A percentile compares a stretch with the other conserved stretches of the same genome.
These are phyloP conservation scores for Circinella umbellata DNA, from an alignment of 371 early-diverging fungal genomes.

Conservation along the genomic window DNA sequence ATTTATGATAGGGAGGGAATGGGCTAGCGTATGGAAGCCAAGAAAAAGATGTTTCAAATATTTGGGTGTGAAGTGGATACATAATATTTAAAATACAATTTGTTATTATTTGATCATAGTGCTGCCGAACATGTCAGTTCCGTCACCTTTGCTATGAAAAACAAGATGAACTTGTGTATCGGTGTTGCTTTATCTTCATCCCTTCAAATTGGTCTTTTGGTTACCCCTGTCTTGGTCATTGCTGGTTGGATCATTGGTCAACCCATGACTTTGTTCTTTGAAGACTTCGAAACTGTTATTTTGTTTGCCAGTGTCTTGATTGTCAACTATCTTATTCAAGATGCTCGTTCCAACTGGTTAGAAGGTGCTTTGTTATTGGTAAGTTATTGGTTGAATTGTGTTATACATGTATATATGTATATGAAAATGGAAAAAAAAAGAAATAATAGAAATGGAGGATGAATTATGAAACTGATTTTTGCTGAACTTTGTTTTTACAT, in stretches of 20 bases:
- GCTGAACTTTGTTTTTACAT: not conserved
- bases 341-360: conserved; percentile 82
- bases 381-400: conserved; percentile 10
- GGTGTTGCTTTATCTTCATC: conserved; percentile 90
- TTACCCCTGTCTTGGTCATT: conserved; percentile 85
- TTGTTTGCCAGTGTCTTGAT: conserved; percentile 85
- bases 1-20: not conserved
- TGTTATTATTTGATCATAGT: conserved; percentile 36
- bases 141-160: conserved; percentile 81
- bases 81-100: not conserved
- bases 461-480: too few relatives aligned
- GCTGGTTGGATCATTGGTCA: conserved; percentile 85
- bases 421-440: not conserved
- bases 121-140: conserved; percentile 77
- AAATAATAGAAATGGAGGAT: too few relatives aligned
- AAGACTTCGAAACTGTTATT: conserved; percentile 81
- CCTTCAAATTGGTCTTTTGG: conserved; percentile 90
- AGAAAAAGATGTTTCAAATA: not conserved
- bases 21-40: not conserved
- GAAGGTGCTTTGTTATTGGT: conserved; percentile 82
- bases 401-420: not conserved
- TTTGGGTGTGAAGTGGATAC: too few relatives aligned
- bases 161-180: conserved; percentile 91
- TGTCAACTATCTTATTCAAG: conserved; percentile 80
- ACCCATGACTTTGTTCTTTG: conserved; percentile 83